These are phyloP conservation scores for Podaxis mareebaensis DNA, from an alignment of 768 basidiomycete genomes.

Conservation along the genomic window DNA sequence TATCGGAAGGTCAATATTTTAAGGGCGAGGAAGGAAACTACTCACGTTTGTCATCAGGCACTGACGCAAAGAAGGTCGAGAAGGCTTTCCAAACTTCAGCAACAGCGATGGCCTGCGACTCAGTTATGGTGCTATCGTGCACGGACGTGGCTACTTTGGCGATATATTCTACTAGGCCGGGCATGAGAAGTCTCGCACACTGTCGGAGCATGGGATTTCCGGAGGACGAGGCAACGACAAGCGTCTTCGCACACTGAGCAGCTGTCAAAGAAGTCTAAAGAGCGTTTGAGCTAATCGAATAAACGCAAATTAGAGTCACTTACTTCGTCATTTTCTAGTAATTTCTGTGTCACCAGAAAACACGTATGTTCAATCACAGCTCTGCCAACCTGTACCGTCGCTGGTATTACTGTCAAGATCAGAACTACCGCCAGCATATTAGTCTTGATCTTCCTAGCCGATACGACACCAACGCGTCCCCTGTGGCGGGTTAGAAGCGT, in stretches of 20 bases:
- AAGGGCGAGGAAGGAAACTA: slow-evolving; percentile 15
- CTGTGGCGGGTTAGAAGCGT: slow-evolving; percentile 38
- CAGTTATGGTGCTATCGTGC: slow-evolving; percentile 56
- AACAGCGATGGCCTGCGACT: slow-evolving; percentile 60
- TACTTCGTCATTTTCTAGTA: slow-evolving; percentile 72
- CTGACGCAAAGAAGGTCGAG: slow-evolving; percentile 55
- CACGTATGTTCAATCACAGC: slow-evolving; percentile 83
- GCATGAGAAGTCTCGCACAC: slow-evolving; percentile 71
- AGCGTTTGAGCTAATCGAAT: not conserved
- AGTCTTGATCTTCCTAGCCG: slow-evolving; percentile 82
- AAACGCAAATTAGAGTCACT: slow-evolving; percentile 16
- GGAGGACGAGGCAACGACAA: slow-evolving; percentile 69
- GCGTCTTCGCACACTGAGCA: slow-evolving; percentile 85
- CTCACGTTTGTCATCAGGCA: slow-evolving; percentile 66
- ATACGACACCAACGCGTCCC: slow-evolving; percentile 75
- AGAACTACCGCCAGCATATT: slow-evolving; percentile 88
- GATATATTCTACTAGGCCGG: slow-evolving; percentile 79
- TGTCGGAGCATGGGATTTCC: slow-evolving; percentile 69
- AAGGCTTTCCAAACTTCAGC: slow-evolving; percentile 86
- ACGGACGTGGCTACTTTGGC: slow-evolving; percentile 64
- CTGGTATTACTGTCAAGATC: slow-evolving; percentile 77
- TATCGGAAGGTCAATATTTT: slow-evolving; percentile 26
- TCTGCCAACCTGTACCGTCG: slow-evolving; percentile 64
- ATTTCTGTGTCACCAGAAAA: slow-evolving; percentile 79
- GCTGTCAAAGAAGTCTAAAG: slow-evolving; percentile 78